Percentiles rank a stretch among this genome's conserved stretches.
These are phyloP conservation scores for Coniochaeta hoffmannii DNA, from an alignment of 2,329 filamentous ascomycete species.

Conservation along the genomic window DNA sequence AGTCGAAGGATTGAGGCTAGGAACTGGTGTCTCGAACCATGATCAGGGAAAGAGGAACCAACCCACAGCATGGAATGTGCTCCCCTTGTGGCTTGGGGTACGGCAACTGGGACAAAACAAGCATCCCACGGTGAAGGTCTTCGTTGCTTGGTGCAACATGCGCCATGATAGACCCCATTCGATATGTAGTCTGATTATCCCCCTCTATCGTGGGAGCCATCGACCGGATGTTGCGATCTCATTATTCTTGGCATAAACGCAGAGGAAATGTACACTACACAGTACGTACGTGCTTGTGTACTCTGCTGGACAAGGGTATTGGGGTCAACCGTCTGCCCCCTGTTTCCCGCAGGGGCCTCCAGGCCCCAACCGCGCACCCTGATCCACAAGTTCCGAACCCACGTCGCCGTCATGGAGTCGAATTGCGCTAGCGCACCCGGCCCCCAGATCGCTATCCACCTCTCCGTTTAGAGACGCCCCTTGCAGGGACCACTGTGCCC, in stretches of 20 bases:
- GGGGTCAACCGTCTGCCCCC: not conserved
- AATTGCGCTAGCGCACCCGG: conserved; percentile 1
- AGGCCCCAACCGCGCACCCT: not conserved
- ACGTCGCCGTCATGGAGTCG: conserved; percentile 1
- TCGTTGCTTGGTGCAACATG: not conserved
- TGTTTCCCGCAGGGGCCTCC: not conserved
- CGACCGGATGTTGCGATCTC: not conserved
- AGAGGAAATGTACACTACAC: too few relatives aligned
- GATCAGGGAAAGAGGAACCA: not conserved
- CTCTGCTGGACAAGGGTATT: not conserved
- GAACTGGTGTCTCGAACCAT: not conserved
- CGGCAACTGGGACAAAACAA: not conserved
- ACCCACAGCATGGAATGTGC: not conserved
- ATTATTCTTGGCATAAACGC: not conserved
- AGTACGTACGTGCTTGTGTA: not conserved
- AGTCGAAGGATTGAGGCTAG: not conserved
- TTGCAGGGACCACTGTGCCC: conserved; percentile 1
- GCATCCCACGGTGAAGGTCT: not conserved
- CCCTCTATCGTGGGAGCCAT: not conserved
- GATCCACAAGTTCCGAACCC: conserved; percentile 1
- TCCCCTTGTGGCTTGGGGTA: not conserved
- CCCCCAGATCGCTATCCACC: conserved; percentile 1
- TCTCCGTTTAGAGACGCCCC: not conserved
- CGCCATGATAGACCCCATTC: not conserved
- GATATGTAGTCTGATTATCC: not conserved